phyloP scores from a whole-genome alignment of 768 basidiomycete genomes.

The Boletus rubroflammeus region DNA sequence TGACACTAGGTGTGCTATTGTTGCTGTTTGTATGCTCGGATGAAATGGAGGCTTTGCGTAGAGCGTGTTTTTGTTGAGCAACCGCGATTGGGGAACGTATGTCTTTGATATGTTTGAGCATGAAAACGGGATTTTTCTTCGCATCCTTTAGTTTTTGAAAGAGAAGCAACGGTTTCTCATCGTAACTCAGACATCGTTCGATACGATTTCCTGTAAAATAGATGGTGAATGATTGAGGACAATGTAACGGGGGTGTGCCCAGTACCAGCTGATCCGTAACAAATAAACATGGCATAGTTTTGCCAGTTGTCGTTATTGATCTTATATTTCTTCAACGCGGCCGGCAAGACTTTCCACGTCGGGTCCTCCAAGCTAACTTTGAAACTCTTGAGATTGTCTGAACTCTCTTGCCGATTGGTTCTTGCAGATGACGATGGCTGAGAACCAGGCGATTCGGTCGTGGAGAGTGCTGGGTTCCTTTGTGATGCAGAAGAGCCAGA shows the following conservation, averaged over 20 bases:
- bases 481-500: conserved; percentile 31
- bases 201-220: conserved; percentile 56
- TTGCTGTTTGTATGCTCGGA: conserved; percentile 23
- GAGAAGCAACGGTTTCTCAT: conserved; percentile 94
- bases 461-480: conserved; percentile 24
- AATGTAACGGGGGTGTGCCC: neutral
- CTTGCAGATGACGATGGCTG: conserved; percentile 27
- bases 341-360: conserved; percentile 97
- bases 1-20: conserved; percentile 15
- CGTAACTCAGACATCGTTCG: conserved; percentile 94
- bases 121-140: conserved; percentile 98
- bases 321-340: conserved; percentile 97
- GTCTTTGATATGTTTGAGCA: conserved; percentile 92
- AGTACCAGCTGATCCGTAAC: conserved; percentile 87
- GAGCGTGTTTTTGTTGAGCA: conserved; percentile 93
- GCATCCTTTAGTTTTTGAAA: conserved; percentile 98
- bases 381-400: conserved; percentile 85
- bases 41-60: conserved; percentile 65
- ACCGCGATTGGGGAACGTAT: conserved; percentile 97
- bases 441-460: conserved; percentile 28
- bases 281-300: conserved; percentile 99
- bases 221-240: neutral
- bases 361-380: conserved; percentile 97
- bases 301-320: conserved; percentile 99
- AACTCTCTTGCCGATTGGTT: conserved; percentile 61